phyloP scores from a whole-genome alignment of 2,329 filamentous ascomycete species.

The Pyrenophora tritici-repentis region DNA sequence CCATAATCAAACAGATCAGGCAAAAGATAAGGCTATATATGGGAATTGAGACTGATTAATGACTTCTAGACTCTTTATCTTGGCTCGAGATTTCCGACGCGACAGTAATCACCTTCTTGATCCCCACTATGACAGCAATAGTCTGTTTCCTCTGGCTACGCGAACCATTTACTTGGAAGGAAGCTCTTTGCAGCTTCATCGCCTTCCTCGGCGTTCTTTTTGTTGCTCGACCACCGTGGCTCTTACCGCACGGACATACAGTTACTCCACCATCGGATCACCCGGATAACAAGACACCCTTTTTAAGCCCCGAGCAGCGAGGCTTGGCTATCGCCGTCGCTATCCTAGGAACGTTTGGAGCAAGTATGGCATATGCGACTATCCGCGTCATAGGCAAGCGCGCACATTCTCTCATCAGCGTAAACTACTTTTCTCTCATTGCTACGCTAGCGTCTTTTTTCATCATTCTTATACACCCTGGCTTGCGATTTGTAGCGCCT shows the following conservation, averaged over 20 bases:
- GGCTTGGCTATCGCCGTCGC: conserved; percentile 70
- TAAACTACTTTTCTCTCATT: conserved; percentile 77
- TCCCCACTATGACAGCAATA: conserved; percentile 76
- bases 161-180: conserved; percentile 76
- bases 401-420: conserved; percentile 64
- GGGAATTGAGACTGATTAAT: background rate
- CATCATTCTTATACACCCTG: conserved; percentile 61
- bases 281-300: conserved; percentile 17
- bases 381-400: conserved; percentile 79
- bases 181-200: conserved; percentile 73
- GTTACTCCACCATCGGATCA: conserved; percentile 39
- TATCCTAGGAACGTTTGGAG: conserved; percentile 74
- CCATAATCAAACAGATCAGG: too few species aligned
- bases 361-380: conserved; percentile 70
- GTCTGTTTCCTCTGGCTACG: conserved; percentile 74
- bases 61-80: conserved; percentile 60
- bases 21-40: background rate
- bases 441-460: conserved; percentile 67
- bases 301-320: conserved; percentile 64
- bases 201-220: conserved; percentile 78
- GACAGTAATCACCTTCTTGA: conserved; percentile 83
- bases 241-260: conserved; percentile 49
- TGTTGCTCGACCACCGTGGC: conserved; percentile 71
- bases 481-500: conserved; percentile 61
- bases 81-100: conserved; percentile 84